These are phyloP conservation scores for Rosa rugosa DNA, from an alignment of 306 rosid species.

Conservation along the genomic window DNA sequence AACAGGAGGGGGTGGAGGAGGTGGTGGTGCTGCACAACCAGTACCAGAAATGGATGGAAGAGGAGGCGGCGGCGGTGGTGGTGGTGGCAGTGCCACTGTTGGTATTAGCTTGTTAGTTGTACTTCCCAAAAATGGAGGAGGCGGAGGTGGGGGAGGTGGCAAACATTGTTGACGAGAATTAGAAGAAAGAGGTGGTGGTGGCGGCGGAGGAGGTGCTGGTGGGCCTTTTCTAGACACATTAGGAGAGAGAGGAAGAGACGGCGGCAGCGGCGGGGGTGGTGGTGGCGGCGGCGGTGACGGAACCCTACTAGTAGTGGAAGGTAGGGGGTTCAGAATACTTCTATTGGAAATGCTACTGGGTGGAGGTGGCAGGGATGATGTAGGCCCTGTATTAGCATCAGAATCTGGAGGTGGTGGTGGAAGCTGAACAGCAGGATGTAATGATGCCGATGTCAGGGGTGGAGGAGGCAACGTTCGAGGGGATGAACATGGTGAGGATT, in stretches of 20 bases:
- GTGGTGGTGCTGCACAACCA: neutral
- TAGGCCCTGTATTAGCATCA: neutral
- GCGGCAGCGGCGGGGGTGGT: constrained; percentile 6
- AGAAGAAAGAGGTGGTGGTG: constrained; percentile 26
- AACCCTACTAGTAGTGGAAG: neutral
- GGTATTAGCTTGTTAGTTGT: neutral
- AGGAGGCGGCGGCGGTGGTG: constrained; percentile 28
- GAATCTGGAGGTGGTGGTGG: constrained; percentile 10
- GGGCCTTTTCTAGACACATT: constrained; percentile 4
- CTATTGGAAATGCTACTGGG: neutral
- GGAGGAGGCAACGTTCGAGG: constrained; percentile 25
- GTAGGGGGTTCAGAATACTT: neutral
- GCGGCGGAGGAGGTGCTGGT: constrained; percentile 6
- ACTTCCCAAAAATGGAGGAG: constrained; percentile 18
- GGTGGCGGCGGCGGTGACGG: constrained; percentile 1
- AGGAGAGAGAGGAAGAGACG: constrained; percentile 24
- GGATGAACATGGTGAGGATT: constrained; percentile 40
- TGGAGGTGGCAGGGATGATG: neutral
- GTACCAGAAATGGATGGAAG: constrained; percentile 9
- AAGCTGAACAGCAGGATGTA: constrained; percentile 14
- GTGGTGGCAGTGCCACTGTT: constrained; percentile 2
- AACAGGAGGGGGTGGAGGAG: constrained; percentile 17
- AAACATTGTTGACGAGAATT: constrained; percentile 18
- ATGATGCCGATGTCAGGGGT: constrained; percentile 3
- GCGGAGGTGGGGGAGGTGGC: constrained; percentile 29